Base-by-base conservation (phyloP, 2,329 filamentous ascomycete species). In the Metarhizium anisopliae region DNA sequence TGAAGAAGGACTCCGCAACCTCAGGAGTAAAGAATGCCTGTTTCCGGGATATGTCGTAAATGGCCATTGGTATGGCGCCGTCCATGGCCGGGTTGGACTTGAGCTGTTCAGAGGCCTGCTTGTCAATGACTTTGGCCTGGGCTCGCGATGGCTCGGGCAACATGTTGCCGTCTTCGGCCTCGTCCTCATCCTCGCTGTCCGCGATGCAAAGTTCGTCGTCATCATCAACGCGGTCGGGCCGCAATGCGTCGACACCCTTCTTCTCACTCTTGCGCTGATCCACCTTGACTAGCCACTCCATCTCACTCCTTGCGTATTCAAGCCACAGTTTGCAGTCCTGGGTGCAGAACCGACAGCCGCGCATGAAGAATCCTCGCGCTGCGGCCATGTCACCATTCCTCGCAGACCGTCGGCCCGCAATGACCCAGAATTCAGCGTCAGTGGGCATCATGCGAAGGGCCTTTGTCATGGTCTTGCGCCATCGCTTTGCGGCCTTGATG, bases 11-110 rank as follows among this genome's bases (percentile, higher is more conserved):
- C 64, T 87, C 84, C 3, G 84, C 90, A 6, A 90, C 78, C 1
- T 76, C 74, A 2, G 84, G 72, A 58, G 81, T 82, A 67, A 86
- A 84, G 61, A 88, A 84, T 53, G 87, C 81, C 64, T 96, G 86
- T 68, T 87, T 90, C 74, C 85, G 84, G 6, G 91, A 86, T 25
- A 90, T 84, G 65, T 96, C 90, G 66, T 96, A 96, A 51, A 99
- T 89, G 43, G 93, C 91, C 55, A 91, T 81, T 2, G 94, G 92
- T 62, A 99, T 96, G 16, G 90, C 94, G n/a, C 94, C 94, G 58
- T 88, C 89, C 60, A 96, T 78, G 10, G 90, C 90, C 4, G 93
- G 91, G 51, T 91, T 93, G 56, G 83, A 84, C 65, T 87, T 77
- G 60, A 95, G 74, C 54, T 76, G 75, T 61, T 72, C 66, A 4